Conservation (phyloP, 2,329 filamentous ascomycete genomes). For the Clonostachys chloroleuca region DNA sequence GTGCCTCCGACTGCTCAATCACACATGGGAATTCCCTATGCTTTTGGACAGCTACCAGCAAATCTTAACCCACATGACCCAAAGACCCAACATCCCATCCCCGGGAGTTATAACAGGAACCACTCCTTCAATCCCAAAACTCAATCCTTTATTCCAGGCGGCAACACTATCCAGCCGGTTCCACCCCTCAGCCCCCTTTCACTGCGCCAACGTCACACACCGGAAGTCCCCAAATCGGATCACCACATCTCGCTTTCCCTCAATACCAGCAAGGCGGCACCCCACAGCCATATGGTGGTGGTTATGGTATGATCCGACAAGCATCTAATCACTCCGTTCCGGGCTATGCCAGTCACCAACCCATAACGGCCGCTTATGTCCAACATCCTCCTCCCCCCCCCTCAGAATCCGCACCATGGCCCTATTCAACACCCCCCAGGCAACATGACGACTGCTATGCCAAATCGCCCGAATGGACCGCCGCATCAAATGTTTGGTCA, state of each 20-base stretch:
- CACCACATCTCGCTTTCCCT: constrained; percentile 44
- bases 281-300: constrained; percentile 39
- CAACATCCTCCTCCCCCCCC: constrained; percentile 32
- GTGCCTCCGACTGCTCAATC: constrained; percentile 10
- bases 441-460: constrained; percentile 31
- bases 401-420: constrained; percentile 26
- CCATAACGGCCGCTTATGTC: constrained; percentile 16
- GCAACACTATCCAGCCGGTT: constrained; percentile 43
- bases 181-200: constrained; percentile 43
- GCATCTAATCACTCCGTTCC: constrained; percentile 50
- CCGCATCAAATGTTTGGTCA: constrained; percentile 42
- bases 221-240: constrained; percentile 47
- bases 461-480: constrained; percentile 38
- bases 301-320: constrained; percentile 53
- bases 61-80: constrained; percentile 67
- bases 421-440: constrained; percentile 1
- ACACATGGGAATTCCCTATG: constrained; percentile 51
- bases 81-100: constrained; percentile 75
- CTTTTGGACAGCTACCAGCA: constrained; percentile 73
- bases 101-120: constrained; percentile 72
- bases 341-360: constrained; percentile 32
- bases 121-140: constrained; percentile 93
- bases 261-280: constrained; percentile 38
- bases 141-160: constrained; percentile 76
- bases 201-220: constrained; percentile 43